Evolutionary conservation across 2,329 filamentous ascomycete genomes (phyloP).

Genomic region (Pestalotiopsis sp.): DNA sequence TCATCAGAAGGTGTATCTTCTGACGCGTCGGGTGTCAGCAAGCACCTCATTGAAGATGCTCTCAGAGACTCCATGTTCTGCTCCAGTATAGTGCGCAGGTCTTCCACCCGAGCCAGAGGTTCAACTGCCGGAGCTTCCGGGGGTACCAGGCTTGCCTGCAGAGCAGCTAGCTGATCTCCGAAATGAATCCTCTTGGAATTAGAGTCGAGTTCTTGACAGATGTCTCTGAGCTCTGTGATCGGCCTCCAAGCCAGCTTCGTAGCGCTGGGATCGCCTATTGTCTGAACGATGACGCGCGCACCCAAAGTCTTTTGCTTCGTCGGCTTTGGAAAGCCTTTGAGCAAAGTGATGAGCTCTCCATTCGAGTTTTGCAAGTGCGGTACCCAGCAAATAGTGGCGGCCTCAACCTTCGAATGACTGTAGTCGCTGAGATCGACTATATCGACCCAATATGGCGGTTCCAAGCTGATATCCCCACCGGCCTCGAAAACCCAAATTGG

Average conservation of each 20-base stretch:
- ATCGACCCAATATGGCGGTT: slow-evolving; percentile 12
- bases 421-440: slow-evolving; percentile 15
- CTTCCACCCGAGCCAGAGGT: not conserved
- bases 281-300: not conserved
- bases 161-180: slow-evolving; percentile 19
- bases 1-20: not conserved
- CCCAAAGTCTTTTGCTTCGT: not conserved
- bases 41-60: not conserved
- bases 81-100: not conserved
- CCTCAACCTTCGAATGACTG: slow-evolving; percentile 10
- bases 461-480: not conserved
- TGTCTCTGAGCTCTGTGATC: slow-evolving; percentile 13
- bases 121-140: not conserved
- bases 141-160: not conserved
- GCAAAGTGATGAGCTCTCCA: slow-evolving; percentile 25
- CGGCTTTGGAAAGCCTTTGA: slow-evolving; percentile 18
- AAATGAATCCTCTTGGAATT: slow-evolving; percentile 19
- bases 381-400: slow-evolving; percentile 28
- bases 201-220: slow-evolving; percentile 11
- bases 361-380: slow-evolving; percentile 21
- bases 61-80: not conserved
- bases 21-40: not conserved
- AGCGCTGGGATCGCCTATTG: not conserved
- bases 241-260: slow-evolving; percentile 16
- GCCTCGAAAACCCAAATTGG: slow-evolving; percentile 27